Base-by-base conservation (phyloP, 768 basidiomycete genomes). In the Boletus eberwhitei region DNA sequence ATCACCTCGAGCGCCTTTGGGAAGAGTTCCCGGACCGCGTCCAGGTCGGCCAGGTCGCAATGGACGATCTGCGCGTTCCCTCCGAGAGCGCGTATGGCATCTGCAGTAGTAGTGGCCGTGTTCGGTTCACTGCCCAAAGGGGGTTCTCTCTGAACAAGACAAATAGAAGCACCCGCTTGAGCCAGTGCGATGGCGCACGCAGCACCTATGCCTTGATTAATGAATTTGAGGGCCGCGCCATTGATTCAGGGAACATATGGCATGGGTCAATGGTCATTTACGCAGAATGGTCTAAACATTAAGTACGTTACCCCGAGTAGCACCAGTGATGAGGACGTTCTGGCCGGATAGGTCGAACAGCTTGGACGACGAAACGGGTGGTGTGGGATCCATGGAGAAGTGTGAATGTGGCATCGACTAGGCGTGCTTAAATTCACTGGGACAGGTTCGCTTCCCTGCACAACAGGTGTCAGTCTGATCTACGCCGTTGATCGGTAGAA, bases 321-420 rank as follows among this genome's bases (percentile, higher is more conserved):
- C 87, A 57, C 90, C 90, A 37, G 91, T 93, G 64, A 93, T 80
- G 71, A 93, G 84, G 35, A 80, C 88, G 53, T 80, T 86, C 65
- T 84, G 76, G 54, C 83, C 82, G 3, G 71, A 66, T 64, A 93
- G 81, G 53, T 81, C 79, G 72, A 92, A 92, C 47, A 93, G 80
- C 36, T 76, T 70, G 57, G 71, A 79, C 13, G 83, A 73, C 62
- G 71, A 77, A 65, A 73, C 58, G 34, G 70, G 59, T 26, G 85
- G 82, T 37, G 83, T 76, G 54, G 77, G 74, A 64, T 83, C 79
- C 82, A 85, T 85, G 59, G 59, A 41, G 57, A 19, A 41, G 46
- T 3, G 53, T 26, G 35, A 24, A 48, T 17, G 37, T 54, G 50
- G 52, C 46, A 52, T 55, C 32, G 22, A 29, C 40, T 39, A 44